Percentiles rank a stretch among this genome's conserved stretches.
Evolutionary conservation across 441 rosid genomes (phyloP).

Genomic region (Eruca vesicaria): DNA sequence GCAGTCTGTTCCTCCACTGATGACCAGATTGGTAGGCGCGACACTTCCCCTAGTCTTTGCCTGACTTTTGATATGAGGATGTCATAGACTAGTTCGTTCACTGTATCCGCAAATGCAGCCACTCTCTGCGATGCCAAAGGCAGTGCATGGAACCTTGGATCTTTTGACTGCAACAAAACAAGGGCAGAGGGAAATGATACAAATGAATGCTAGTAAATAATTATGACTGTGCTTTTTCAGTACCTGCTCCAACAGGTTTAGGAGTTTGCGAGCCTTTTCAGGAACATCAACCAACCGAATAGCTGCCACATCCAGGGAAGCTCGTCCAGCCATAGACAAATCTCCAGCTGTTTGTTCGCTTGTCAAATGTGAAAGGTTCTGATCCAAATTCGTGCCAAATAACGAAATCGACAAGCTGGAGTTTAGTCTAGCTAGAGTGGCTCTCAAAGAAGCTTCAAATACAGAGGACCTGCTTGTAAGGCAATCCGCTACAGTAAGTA

Average conservation of each 20-base stretch:
- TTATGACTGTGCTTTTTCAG: too few relatives aligned
- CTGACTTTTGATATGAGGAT: slow-evolving; percentile 96
- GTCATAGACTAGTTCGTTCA: slow-evolving; percentile 92
- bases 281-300: slow-evolving; percentile 86
- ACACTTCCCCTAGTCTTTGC: slow-evolving; percentile 83
- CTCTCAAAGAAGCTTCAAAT: slow-evolving; percentile 93
- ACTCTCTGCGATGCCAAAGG: slow-evolving; percentile 94
- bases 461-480: slow-evolving; percentile 93
- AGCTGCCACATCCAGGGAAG: slow-evolving; percentile 91
- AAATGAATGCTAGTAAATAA: too few relatives aligned
- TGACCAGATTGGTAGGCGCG: slow-evolving; percentile 88
- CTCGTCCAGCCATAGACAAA: slow-evolving; percentile 66
- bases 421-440: slow-evolving; percentile 88
- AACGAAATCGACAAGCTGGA: slow-evolving; percentile 77
- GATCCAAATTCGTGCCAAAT: slow-evolving; percentile 78
- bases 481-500: slow-evolving; percentile 96
- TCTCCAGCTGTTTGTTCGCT: slow-evolving; percentile 56
- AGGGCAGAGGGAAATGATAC: neutral
- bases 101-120: slow-evolving; percentile 78
- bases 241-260: slow-evolving; percentile 94
- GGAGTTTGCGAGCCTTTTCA: slow-evolving; percentile 82
- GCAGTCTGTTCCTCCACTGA: slow-evolving; percentile 85
- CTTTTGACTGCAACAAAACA: slow-evolving; percentile 74
- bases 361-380: slow-evolving; percentile 54
- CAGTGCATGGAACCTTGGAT: slow-evolving; percentile 97